A percentile compares a stretch with the other conserved stretches of the same genome.
phyloP scores from a whole-genome alignment of 78 protist genomes.

The Polysphondylium violaceum region DNA sequence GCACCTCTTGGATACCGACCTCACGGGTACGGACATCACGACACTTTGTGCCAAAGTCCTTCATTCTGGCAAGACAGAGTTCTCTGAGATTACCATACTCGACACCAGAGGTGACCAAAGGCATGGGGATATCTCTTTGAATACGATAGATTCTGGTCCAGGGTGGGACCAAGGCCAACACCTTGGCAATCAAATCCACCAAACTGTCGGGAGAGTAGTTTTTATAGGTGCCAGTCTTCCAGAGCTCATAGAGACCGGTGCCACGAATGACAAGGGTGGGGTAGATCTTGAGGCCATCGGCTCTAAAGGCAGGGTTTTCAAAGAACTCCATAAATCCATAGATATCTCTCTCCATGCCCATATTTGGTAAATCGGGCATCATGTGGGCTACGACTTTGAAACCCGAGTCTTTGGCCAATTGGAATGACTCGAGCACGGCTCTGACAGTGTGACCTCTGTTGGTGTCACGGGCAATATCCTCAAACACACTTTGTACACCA shows the following conservation, averaged over 20 bases:
- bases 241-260: constrained; percentile 92
- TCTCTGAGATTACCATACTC: constrained; percentile 97
- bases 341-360: constrained; percentile 90
- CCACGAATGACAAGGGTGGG: constrained; percentile 98
- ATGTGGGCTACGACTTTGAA: constrained; percentile 97
- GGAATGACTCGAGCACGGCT: constrained; percentile 88
- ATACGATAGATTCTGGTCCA: constrained; percentile 97
- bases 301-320: constrained; percentile 93
- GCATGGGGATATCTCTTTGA: constrained; percentile 98
- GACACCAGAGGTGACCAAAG: constrained; percentile 95
- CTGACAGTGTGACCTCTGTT: constrained; percentile 95
- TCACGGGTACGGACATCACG: constrained; percentile 91
- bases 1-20: constrained; percentile 92
- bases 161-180: constrained; percentile 94
- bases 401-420: constrained; percentile 94
- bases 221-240: constrained; percentile 91
- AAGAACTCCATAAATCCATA: constrained; percentile 89
- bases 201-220: constrained; percentile 83
- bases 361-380: constrained; percentile 99
- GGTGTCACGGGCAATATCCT: constrained; percentile 92
- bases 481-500: constrained; percentile 96
- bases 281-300: constrained; percentile 97
- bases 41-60: constrained; percentile 89
- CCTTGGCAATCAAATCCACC: constrained; percentile 88
- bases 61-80: constrained; percentile 87